Percentiles rank a stretch among this genome's conserved stretches.
Evolutionary conservation across 1,139 yeast species (phyloP).

Genomic region (Petasospora fabianii): DNA sequence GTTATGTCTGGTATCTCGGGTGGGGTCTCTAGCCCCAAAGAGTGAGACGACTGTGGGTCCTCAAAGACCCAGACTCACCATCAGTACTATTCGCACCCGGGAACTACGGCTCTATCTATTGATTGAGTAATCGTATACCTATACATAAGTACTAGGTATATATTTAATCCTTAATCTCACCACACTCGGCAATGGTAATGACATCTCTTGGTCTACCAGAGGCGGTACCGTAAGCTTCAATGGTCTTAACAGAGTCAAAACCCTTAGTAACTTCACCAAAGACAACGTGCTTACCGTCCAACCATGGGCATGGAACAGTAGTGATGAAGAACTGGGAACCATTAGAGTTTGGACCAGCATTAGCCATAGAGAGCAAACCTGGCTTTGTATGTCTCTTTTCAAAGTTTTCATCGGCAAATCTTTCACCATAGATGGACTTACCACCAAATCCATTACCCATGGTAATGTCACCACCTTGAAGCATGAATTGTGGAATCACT

Average conservation of each 20-base stretch:
- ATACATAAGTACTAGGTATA: neutral
- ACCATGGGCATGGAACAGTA: conserved; percentile 94
- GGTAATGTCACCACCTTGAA: conserved; percentile 99
- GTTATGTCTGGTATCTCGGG: too few species aligned
- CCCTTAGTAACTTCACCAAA: conserved; percentile 97
- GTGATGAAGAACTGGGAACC: conserved; percentile 99
- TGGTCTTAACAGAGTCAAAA: conserved; percentile 83
- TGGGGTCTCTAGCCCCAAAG: too few species aligned
- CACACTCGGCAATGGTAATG: conserved; percentile 77
- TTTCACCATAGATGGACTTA: conserved; percentile 95
- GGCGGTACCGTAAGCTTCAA: conserved; percentile 81
- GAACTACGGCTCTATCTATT: too few species aligned
- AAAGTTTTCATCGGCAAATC: conserved; percentile 96
- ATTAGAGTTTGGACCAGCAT: conserved; percentile 99
- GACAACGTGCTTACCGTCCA: conserved; percentile 98
- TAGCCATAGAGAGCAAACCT: conserved; percentile 97
- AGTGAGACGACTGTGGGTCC: too few species aligned
- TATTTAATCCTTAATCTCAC: conserved; percentile 42
- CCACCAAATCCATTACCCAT: conserved; percentile 97
- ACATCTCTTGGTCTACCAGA: conserved; percentile 80
- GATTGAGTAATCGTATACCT: too few species aligned
- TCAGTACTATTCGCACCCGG: too few species aligned
- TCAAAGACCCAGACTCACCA: too few species aligned
- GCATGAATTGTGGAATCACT: conserved; percentile 97
- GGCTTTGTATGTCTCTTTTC: conserved; percentile 80